A percentile compares a stretch with the other conserved stretches of the same genome.
Evolutionary conservation across 352 stramenopile species (phyloP).

Genomic region (Lagenidium sp.): DNA sequence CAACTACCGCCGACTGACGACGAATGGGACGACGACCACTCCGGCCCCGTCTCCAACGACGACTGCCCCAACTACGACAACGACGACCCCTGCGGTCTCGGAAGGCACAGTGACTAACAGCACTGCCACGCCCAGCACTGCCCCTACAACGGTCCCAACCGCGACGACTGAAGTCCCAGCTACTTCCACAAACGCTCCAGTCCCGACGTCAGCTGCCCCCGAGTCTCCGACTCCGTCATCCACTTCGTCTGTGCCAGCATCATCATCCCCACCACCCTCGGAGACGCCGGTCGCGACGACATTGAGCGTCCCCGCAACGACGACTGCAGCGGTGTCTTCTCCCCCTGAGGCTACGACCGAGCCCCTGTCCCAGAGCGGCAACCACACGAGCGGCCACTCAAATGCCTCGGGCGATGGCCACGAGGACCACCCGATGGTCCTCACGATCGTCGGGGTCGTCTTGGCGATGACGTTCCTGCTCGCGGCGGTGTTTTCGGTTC

Average conservation of each 20-base stretch:
- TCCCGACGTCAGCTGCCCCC: not conserved
- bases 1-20: constrained; percentile 7
- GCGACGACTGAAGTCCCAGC: not conserved
- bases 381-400: not conserved
- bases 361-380: constrained; percentile 6
- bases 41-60: constrained; percentile 2
- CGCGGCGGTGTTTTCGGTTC: constrained; percentile 49
- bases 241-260: not conserved
- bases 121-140: constrained; percentile 5
- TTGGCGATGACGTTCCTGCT: constrained; percentile 67
- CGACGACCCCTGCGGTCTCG: not conserved
- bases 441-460: constrained; percentile 61
- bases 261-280: not conserved
- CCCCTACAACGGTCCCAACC: constrained; percentile 3
- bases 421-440: constrained; percentile 52
- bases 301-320: too few species aligned
- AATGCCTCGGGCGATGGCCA: constrained; percentile 1
- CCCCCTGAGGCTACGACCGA: constrained; percentile 14
- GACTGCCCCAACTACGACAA: constrained; percentile 2
- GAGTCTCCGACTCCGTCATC: constrained; percentile 1
- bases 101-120: too few species aligned
- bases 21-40: not conserved
- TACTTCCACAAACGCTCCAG: not conserved
- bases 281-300: constrained; percentile 1
- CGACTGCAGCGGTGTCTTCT: too few species aligned